Conservation (phyloP, 2,329 filamentous ascomycete species). For the Ceratocystis papillata region DNA sequence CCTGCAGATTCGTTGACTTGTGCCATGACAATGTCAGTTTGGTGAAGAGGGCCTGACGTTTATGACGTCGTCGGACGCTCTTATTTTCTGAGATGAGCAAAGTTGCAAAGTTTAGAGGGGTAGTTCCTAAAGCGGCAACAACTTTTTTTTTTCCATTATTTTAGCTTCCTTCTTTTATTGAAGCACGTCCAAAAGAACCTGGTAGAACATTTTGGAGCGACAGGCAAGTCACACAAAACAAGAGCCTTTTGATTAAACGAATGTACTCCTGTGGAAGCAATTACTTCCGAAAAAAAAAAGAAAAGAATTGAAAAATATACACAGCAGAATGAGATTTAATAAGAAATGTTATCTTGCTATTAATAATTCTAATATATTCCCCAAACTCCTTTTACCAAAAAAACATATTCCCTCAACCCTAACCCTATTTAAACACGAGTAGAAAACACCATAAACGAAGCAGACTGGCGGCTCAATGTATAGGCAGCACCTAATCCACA, state of each 20-base stretch:
- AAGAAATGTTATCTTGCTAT: neutral
- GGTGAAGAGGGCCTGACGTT: neutral
- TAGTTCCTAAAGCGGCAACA: constrained; percentile 18
- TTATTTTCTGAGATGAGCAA: neutral
- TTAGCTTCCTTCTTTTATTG: constrained; percentile 10
- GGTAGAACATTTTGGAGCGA: constrained; percentile 1
- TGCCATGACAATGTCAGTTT: neutral
- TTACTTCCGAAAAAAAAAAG: neutral
- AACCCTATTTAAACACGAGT: no score
- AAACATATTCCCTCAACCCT: neutral
- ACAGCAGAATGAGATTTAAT: neutral
- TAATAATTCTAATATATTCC: no score
- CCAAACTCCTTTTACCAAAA: neutral
- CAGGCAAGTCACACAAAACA: neutral
- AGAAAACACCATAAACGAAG: neutral
- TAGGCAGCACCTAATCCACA: no score
- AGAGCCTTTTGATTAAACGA: no score
- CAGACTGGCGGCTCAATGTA: neutral
- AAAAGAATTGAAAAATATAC: neutral
- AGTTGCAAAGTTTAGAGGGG: constrained; percentile 17
- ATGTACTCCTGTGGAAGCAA: no score
- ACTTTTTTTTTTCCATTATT: neutral
- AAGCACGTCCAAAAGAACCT: constrained; percentile 6
- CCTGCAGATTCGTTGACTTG: constrained; percentile 10
- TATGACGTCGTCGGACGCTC: neutral